Evolutionary conservation across 176 grass and related monocot species (phyloP), one percentile per base, ranked within the genome.

Genomic region (Oryza punctata): DNA sequence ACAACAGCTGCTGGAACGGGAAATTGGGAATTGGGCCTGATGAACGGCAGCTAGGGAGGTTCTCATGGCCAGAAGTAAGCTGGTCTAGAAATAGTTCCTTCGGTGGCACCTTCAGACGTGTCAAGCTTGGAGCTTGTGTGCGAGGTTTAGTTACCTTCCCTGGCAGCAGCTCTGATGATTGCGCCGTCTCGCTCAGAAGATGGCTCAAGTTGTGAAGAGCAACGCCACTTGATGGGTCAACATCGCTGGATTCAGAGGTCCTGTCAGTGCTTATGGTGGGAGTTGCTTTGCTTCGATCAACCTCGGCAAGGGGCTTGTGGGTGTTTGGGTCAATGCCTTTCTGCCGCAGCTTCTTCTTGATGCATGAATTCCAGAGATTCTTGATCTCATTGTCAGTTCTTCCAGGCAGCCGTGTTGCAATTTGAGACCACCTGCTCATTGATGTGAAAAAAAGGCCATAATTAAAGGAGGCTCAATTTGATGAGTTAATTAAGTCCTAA

Each of bases 321-420:
- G 85, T 90, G 85, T 78, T 90, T 41, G 91, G 91, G 81, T 90
- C 88, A 21, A 90, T 88, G 44, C 88, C 87, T 60, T 86, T 66
- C 85, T 82, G 85, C 63, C 85, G 75, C 63, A 93, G 77, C 85
- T 90, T 90, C 85, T 91, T 91, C 74, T 91, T 91, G 68, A 91
- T 82, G 78, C 86, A 82, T 8, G 90, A 91, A 32, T 91, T 91
- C 90, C 90, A 91, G 15, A 91, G 83, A 84, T 91, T 91, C 90
- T 91, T 91, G 68, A 91, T 91, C 86, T 91, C 90, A 29, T 91
- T 91, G 29, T 91, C 90, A 30, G 90, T 91, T 80, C 90, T 87
- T 64, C 91, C 91, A 68, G 91, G 91, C 78, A 93, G 54, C 19
- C 86, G 82, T 63, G 91, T 86, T 65, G 91, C 85, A 79, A 93